Percentiles rank a stretch among this genome's conserved stretches.
Conservation (phyloP, 2,329 filamentous ascomycete genomes). For the Colletotrichum shisoi region DNA sequence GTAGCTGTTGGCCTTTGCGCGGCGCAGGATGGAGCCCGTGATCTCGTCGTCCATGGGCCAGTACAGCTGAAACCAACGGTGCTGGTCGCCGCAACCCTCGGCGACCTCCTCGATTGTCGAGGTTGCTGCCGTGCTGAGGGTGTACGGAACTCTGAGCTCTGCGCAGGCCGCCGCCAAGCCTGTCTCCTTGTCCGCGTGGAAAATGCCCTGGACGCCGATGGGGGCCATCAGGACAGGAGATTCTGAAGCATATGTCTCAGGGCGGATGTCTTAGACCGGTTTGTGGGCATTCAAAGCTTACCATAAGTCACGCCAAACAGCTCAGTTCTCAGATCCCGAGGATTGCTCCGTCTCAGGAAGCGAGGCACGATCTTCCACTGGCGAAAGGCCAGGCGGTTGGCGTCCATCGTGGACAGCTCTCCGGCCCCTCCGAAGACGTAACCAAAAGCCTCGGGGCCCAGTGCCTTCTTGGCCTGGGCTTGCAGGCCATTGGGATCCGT, state of each 20-base stretch:
- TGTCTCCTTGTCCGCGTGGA: constrained; percentile 70
- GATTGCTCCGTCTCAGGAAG: constrained; percentile 56
- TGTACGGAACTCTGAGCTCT: constrained; percentile 69
- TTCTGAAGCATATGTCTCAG: constrained; percentile 41
- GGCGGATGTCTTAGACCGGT: not conserved
- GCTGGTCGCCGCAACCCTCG: constrained; percentile 62
- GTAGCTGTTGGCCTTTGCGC: constrained; percentile 69
- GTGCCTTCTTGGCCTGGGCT: constrained; percentile 59
- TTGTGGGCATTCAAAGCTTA: constrained; percentile 40
- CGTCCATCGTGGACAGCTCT: constrained; percentile 67
- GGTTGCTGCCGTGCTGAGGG: constrained; percentile 70
- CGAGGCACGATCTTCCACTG: constrained; percentile 62
- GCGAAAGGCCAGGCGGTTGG: constrained; percentile 65
- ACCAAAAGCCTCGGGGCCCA: constrained; percentile 61
- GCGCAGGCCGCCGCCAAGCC: constrained; percentile 70
- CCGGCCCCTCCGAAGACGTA: constrained; percentile 71
- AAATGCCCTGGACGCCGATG: constrained; percentile 72
- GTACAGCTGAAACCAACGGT: constrained; percentile 78
- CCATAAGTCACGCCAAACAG: constrained; percentile 62
- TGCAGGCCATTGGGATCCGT: constrained; percentile 67
- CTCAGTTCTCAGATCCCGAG: constrained; percentile 59
- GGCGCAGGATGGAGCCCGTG: constrained; percentile 67
- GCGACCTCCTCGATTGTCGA: constrained; percentile 73
- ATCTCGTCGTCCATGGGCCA: constrained; percentile 73
- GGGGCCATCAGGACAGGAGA: constrained; percentile 70